Evolutionary conservation across 1,284 basidiomycete genomes (phyloP).

Genomic region (Irpex lacteus): DNA sequence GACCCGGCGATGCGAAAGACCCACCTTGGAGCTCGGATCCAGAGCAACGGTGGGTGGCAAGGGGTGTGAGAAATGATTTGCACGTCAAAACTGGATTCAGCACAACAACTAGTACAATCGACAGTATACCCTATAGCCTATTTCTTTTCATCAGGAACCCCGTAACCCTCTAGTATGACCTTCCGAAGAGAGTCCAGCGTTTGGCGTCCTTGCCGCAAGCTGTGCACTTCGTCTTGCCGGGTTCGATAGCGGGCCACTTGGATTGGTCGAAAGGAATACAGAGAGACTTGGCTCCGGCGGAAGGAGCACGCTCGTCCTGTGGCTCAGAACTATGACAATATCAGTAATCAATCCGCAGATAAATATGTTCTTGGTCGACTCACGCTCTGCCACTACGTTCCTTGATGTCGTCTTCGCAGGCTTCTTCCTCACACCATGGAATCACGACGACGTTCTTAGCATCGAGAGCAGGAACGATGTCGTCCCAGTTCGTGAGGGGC

Average conservation of each 20-base stretch:
- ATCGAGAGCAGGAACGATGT: conserved; percentile 90
- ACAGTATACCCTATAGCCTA: neutral
- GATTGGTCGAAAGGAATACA: conserved; percentile 96
- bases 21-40: neutral
- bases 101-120: neutral
- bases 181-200: conserved; percentile 90
- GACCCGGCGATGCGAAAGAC: neutral
- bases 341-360: conserved; percentile 10
- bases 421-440: conserved; percentile 95
- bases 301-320: conserved; percentile 92
- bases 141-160: neutral
- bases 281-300: conserved; percentile 97
- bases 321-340: conserved; percentile 64
- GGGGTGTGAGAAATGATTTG: neutral
- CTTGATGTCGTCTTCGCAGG: conserved; percentile 98
- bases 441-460: conserved; percentile 86
- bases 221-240: conserved; percentile 81
- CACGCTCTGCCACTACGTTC: conserved; percentile 85
- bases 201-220: conserved; percentile 85
- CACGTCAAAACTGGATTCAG: neutral
- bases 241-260: conserved; percentile 73
- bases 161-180: conserved; percentile 58
- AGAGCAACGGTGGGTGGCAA: neutral
- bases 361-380: conserved; percentile 34
- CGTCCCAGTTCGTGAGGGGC: conserved; percentile 83